These are phyloP conservation scores for Coelastrella sp. DNA, from an alignment of 139 green algal species.

Conservation along the genomic window DNA sequence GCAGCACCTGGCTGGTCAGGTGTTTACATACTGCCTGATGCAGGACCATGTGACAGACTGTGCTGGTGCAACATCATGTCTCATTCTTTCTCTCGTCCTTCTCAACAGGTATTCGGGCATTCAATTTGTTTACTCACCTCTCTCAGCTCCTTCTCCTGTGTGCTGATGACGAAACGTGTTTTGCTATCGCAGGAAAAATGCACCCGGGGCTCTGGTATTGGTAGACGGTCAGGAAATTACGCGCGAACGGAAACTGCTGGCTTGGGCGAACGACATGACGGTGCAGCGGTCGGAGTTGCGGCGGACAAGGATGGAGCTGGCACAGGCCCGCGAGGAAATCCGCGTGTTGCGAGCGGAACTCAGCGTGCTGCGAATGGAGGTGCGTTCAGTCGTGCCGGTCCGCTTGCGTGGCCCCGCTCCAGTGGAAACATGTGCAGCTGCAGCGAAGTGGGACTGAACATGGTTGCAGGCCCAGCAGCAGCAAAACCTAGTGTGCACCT, in stretches of 20 bases:
- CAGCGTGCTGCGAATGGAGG: conserved; percentile 42
- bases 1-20: no score
- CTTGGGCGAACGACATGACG: conserved; percentile 35
- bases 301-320: conserved; percentile 41
- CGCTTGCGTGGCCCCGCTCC: no score
- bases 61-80: no score
- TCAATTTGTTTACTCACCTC: background rate
- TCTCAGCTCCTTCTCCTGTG: background rate
- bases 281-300: conserved; percentile 31
- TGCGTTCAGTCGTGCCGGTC: background rate
- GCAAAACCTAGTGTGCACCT: no score
- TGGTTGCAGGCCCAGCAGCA: no score
- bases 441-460: no score
- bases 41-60: no score
- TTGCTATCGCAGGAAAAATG: conserved; percentile 15
- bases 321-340: conserved; percentile 46
- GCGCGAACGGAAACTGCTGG: conserved; percentile 39
- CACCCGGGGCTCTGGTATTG: conserved; percentile 35
- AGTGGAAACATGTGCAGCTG: no score
- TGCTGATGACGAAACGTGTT: background rate
- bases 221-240: conserved; percentile 38
- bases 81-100: background rate
- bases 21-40: no score
- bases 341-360: conserved; percentile 38
- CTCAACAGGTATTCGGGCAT: background rate